Base-by-base conservation (phyloP, 2,329 filamentous ascomycete species). In the Cladosporium sp. region DNA sequence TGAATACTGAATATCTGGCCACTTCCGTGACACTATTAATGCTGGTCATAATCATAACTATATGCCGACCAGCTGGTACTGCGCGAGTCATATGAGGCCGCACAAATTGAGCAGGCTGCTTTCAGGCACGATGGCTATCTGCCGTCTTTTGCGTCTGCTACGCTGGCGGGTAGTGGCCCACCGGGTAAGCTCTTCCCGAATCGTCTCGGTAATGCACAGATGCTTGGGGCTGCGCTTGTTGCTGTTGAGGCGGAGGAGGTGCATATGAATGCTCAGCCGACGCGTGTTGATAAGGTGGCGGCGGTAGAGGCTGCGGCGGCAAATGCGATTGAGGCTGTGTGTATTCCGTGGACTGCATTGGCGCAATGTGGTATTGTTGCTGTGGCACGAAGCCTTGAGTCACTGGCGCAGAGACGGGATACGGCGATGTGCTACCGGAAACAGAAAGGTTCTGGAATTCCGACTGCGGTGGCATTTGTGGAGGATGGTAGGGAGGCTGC, bases 151-250 rank as follows among this genome's bases (percentile, higher is more conserved):
- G 20, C 7, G n/a, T 30, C 22, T 45, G 3, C 43, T 45, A 58
- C 14, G 47, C 64, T 5, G 66, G 62, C 15, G 66, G 63, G 55
- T 67, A 69, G 25, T 68, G 66, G 15, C 56, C 50, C 37, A 69
- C 51, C 52, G 65, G 57, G 56, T 68, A 69, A 30, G 61, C 58
- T 42, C 65, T 59, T 25, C 63, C 60, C 40, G 55, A 59, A 20
- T 69, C 66, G 20, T 68, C 61, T 40, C 64, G 60, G 56, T 68
- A 68, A 39, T 66, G 65, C 61, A 66, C 43, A 36, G 63, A 45
- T 22, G 63, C 38, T 34, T 61, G 56, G 8, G 36, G 30, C 57
- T 51, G 56, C 42, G 57, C 60, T 45, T 63, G 64, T 40, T 51
- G 37, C 19, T 52, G 55, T 20, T 51, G 49, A 28, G 55, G 8